Percentiles rank a stretch among this genome's conserved stretches.
phyloP scores from a whole-genome alignment of 345 rosid genomes.

The Aethionema arabicum region DNA sequence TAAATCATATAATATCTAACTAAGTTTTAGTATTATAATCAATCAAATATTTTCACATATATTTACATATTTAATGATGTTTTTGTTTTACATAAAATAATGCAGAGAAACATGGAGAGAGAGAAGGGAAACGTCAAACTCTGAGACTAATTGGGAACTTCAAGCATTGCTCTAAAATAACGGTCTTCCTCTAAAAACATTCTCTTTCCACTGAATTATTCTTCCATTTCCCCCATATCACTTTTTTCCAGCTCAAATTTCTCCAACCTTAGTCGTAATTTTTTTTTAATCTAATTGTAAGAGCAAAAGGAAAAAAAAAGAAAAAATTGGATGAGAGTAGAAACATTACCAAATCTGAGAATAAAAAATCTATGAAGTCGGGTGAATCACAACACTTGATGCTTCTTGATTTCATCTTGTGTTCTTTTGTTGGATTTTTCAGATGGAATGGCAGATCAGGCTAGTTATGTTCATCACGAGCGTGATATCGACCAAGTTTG shows the following conservation, averaged over 20 bases:
- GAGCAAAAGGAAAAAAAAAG: not conserved
- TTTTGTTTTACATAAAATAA: not conserved
- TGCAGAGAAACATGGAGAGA: constrained; percentile 45
- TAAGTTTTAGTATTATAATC: too few relatives aligned
- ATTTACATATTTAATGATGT: not conserved
- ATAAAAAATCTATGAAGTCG: constrained; percentile 82
- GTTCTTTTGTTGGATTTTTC: constrained; percentile 54
- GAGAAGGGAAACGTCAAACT: constrained; percentile 55
- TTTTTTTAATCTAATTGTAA: constrained; percentile 19
- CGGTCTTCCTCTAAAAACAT: constrained; percentile 27
- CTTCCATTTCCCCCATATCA: constrained; percentile 24
- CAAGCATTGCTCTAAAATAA: constrained; percentile 42
- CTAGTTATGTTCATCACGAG: constrained; percentile 63
- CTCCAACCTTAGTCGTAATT: not conserved
- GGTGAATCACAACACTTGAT: constrained; percentile 55
- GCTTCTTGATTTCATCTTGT: constrained; percentile 52
- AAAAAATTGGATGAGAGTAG: constrained; percentile 46
- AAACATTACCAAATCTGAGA: constrained; percentile 25
- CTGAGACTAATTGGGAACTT: constrained; percentile 50
- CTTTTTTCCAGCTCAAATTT: constrained; percentile 2
- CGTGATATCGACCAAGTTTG: constrained; percentile 89
- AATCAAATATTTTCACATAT: too few relatives aligned
- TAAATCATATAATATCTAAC: too few relatives aligned
- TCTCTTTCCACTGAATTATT: constrained; percentile 29
- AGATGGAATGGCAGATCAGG: constrained; percentile 99